Base-by-base conservation (phyloP, 768 basidiomycete species). In the Lactarius tabidus region DNA sequence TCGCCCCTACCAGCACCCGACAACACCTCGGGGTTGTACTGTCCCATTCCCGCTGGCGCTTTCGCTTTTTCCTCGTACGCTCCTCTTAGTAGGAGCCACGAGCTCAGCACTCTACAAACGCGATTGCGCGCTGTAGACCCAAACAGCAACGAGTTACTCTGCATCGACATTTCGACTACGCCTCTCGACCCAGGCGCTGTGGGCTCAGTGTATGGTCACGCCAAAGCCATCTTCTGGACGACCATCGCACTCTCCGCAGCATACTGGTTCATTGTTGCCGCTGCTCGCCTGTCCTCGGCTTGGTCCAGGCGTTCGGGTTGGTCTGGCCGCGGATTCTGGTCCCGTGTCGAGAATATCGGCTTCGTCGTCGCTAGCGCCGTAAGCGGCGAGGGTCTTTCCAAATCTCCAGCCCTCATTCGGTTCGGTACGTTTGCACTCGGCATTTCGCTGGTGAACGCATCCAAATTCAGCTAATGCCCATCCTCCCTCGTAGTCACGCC, bases 281-380 rank as follows among this genome's bases (percentile, higher is more conserved):
- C 84, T 29, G 95, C 91, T 6, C 84, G 96, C 51, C 81, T 94
- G 31, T 82, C 85, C 17, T 91, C 94, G 10, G 94, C 95, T 0
- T 95, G 91, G 92, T 82, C 86, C 38, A 81, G 93, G 67, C 90
- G 89, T 39, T 77, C 78, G 60, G 77, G 84, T 48, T 78, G 87
- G 71, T 80, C 83, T 35, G 84, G 84, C 48, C 77, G 81, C 38
- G 84, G 88, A 33, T 64, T 88, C 60, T 86, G 90, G 88, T 77
- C 85, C 53, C 82, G 88, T 71, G 80, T 90, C 17, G 89, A 95
- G 72, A 90, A 90, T 75, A 86, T 85, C 9, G 92, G 95, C 7
- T 93, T 93, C 70, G 88, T 98, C 70, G 77, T 96, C 45, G 91
- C 93, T 23, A 95, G 95, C 76, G 93, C 95, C 0, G 85, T 96